Evolutionary conservation across 108 stramenopile genomes (phyloP).

Genomic region (Seminavis robusta): DNA sequence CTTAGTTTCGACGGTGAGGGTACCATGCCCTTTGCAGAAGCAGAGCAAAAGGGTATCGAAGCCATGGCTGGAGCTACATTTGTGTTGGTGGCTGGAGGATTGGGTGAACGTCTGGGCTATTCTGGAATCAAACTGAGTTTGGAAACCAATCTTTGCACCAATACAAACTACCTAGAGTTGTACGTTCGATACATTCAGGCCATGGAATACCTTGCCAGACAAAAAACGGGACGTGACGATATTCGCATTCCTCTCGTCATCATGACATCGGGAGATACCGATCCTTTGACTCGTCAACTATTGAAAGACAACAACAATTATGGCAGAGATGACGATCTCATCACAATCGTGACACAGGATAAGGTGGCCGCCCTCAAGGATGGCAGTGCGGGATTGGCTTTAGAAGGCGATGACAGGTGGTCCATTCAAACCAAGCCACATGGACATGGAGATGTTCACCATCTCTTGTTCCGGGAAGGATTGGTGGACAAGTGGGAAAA

Average conservation of each 20-base stretch:
- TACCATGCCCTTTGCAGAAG: slow-evolving; percentile 77
- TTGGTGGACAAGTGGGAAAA: slow-evolving; percentile 81
- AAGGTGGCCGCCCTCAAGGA: slow-evolving; percentile 95
- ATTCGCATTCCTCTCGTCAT: slow-evolving; percentile 92
- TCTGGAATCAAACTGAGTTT: slow-evolving; percentile 95
- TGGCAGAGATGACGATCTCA: slow-evolving; percentile 82
- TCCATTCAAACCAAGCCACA: slow-evolving; percentile 96
- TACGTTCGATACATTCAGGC: slow-evolving; percentile 92
- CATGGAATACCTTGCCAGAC: slow-evolving; percentile 79
- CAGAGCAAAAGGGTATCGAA: slow-evolving; percentile 70
- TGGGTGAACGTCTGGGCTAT: slow-evolving; percentile 98
- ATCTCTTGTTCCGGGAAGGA: slow-evolving; percentile 84
- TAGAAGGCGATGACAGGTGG: slow-evolving; percentile 82
- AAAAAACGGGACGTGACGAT: slow-evolving; percentile 48
- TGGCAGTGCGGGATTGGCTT: slow-evolving; percentile 80
- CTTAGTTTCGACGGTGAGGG: slow-evolving; percentile 82
- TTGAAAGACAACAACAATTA: slow-evolving; percentile 87
- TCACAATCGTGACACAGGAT: slow-evolving; percentile 84
- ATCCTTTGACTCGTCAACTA: slow-evolving; percentile 85
- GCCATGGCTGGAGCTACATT: slow-evolving; percentile 53
- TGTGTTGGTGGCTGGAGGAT: slow-evolving; percentile 92
- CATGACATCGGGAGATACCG: slow-evolving; percentile 98
- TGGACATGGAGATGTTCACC: slow-evolving; percentile 99
- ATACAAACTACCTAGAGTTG: slow-evolving; percentile 71
- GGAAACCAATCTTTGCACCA: slow-evolving; percentile 75